phyloP scores from a whole-genome alignment of 2,329 filamentous ascomycete genomes.

The Monilinia laxa region DNA sequence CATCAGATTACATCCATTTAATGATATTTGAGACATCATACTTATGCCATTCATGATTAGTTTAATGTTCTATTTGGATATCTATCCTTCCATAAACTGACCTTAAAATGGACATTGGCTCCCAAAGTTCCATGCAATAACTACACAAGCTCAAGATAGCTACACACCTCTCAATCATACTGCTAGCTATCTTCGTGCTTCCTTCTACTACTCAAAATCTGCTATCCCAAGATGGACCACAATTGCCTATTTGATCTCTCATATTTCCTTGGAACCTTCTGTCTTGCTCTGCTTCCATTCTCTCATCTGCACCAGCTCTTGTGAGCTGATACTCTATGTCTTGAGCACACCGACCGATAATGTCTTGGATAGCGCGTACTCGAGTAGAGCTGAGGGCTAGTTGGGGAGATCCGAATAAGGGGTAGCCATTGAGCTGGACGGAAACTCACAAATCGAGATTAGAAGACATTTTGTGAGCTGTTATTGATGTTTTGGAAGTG shows the following conservation, averaged over 20 bases:
- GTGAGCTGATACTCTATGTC: conserved; percentile 4
- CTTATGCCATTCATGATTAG: too few species aligned
- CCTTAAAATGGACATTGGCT: background rate
- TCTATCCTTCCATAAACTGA: background rate
- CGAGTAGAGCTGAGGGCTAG: background rate
- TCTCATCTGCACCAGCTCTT: background rate
- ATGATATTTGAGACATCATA: too few species aligned
- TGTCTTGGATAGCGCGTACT: background rate
- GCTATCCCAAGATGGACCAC: background rate
- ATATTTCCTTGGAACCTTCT: background rate
- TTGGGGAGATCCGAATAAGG: background rate
- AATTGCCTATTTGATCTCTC: background rate
- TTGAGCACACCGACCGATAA: background rate
- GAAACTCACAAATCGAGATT: background rate
- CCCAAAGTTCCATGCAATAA: too few species aligned
- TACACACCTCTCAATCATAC: too few species aligned
- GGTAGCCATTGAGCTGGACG: background rate
- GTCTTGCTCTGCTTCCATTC: background rate
- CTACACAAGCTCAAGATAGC: background rate
- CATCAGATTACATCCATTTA: too few species aligned
- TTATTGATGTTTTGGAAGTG: background rate
- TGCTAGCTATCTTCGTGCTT: too few species aligned
- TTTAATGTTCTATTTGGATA: too few species aligned
- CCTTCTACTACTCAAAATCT: background rate
- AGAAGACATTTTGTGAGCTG: background rate